Base-by-base conservation (phyloP, 306 rosid species). In the Begonia fuchsioides region DNA sequence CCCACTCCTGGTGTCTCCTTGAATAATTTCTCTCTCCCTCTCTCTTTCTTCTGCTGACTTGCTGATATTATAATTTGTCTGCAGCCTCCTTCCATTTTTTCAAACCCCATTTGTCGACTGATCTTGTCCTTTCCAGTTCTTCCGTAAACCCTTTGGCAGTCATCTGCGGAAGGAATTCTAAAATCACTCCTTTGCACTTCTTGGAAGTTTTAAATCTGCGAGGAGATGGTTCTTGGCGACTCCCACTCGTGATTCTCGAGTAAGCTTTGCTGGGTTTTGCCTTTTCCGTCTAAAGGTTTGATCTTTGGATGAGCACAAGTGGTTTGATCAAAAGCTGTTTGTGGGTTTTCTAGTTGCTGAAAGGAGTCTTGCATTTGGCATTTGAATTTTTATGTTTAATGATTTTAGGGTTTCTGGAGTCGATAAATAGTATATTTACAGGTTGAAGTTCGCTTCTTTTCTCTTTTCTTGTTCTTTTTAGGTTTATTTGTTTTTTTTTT, bases 31-130 rank as follows among this genome's bases (percentile, higher is more conserved):
- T 39, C 55, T 15, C 62, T 9, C 51, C 17, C 62, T 58, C 19
- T 32, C 19, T 58, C 17, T 17, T 66, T 52, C 55, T 40, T 59
- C 38, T 55, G 46, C 68, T 52, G 72, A 69, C 65, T 56, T 12
- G 66, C 75, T 71, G 81, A 69, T 69, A 41, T 47, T 57, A 67
- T 5, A 58, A 12, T 81, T 88, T 83, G 96, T 80, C 88, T 72
- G 61, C 6, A 59, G 61, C 76, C 65, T 64, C 76, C 63, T 80
- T 73, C 47, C 46, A 43, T 56, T 57, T 52, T 79, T 76, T 77
- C 72, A 61, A 68, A 56, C 18, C 50, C 15, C 49, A 55, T 59
- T 50, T 57, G 58, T 51, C 38, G 47, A 57, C 58, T 53, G 48
- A 39, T 54, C 53, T 51, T 10, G 3, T 32, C 55, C 45, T 44